A percentile compares a stretch with the other conserved stretches of the same genome.
These are phyloP conservation scores for Alternaria infectoria DNA, from an alignment of 2,329 filamentous ascomycete species.

Conservation along the genomic window DNA sequence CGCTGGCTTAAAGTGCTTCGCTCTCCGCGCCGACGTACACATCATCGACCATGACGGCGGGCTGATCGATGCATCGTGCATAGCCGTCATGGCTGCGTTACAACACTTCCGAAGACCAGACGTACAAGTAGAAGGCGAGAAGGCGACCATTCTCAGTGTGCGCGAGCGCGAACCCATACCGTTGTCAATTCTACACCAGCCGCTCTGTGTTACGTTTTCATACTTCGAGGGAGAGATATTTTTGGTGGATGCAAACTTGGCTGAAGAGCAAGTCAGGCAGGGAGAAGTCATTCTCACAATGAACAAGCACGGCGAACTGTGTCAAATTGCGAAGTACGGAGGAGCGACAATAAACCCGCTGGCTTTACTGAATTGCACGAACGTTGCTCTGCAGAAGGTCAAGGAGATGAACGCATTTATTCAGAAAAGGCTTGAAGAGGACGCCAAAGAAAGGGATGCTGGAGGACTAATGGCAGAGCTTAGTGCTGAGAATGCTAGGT, in stretches of 20 bases:
- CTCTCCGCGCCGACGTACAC: conserved; percentile 88
- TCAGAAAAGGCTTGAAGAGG: conserved; percentile 74
- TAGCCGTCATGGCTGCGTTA: conserved; percentile 85
- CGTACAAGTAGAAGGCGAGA: conserved; percentile 82
- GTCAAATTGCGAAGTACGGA: conserved; percentile 88
- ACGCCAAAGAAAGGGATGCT: conserved; percentile 77
- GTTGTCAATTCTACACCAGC: conserved; percentile 88
- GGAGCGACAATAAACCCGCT: conserved; percentile 83
- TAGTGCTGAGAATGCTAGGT: conserved; percentile 84
- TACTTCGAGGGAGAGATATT: conserved; percentile 79
- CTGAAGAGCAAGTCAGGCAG: conserved; percentile 78
- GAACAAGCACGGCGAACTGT: conserved; percentile 89
- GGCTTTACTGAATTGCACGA: conserved; percentile 76
- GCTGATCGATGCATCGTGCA: conserved; percentile 82
- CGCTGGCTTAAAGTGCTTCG: conserved; percentile 89
- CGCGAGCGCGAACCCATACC: conserved; percentile 89
- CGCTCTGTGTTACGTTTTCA: conserved; percentile 88
- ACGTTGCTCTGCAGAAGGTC: conserved; percentile 76
- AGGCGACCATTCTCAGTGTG: conserved; percentile 81
- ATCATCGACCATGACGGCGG: conserved; percentile 91
- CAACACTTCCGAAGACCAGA: conserved; percentile 92
- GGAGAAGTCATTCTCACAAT: conserved; percentile 81
- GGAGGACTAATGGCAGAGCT: conserved; percentile 81
- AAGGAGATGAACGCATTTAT: conserved; percentile 80
- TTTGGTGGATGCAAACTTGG: conserved; percentile 72